phyloP scores from a whole-genome alignment of 148 eudicot species.

The Rhododendron molle region DNA sequence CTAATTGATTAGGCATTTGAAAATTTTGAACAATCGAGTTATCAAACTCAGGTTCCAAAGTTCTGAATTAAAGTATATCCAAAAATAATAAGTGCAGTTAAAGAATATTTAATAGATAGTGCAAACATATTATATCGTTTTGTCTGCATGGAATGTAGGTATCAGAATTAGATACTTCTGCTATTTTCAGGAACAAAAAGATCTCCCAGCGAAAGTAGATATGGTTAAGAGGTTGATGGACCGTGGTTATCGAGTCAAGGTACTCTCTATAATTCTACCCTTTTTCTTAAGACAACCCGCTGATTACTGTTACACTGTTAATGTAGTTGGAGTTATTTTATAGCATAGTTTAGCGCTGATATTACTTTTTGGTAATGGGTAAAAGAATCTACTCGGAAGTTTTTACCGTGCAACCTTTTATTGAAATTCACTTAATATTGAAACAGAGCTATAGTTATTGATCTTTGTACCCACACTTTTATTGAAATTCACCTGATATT shows the following conservation, averaged over 20 bases:
- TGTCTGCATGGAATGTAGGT: neutral
- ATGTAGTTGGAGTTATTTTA: neutral
- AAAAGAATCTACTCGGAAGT: neutral
- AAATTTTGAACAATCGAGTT: neutral
- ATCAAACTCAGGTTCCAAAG: neutral
- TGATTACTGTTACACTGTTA: neutral
- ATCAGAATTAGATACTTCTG: neutral
- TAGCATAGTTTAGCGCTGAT: neutral
- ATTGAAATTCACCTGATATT: too few species aligned
- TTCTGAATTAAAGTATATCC: neutral
- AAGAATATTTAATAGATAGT: too few species aligned
- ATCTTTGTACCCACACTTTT: too few species aligned
- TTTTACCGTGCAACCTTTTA: neutral
- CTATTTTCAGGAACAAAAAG: slow-evolving; percentile 56
- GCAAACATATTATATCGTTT: neutral
- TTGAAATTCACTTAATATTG: neutral
- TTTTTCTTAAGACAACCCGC: neutral
- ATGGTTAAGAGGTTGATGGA: slow-evolving; percentile 60
- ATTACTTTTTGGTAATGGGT: neutral
- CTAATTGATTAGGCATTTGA: neutral
- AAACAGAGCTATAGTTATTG: too few species aligned
- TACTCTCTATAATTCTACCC: slow-evolving; percentile 14
- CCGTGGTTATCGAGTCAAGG: slow-evolving; percentile 86
- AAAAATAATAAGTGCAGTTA: neutral
- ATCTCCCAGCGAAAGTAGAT: slow-evolving; percentile 71